Percentiles rank a stretch among this genome's conserved stretches.
Conservation (phyloP, 177 flowering plant species). For the Vitis hybrid region DNA sequence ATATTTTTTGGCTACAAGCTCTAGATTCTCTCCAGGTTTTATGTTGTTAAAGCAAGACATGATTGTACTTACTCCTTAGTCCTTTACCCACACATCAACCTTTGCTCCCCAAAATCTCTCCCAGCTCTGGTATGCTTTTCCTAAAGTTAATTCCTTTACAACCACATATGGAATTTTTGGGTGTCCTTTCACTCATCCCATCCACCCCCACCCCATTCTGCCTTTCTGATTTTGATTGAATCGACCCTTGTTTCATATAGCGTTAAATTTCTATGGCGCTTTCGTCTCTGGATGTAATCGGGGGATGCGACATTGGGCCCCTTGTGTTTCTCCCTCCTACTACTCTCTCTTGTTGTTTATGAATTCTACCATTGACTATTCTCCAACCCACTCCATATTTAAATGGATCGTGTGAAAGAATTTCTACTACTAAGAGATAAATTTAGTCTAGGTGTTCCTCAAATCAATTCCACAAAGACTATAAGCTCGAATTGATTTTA, state of each 20-base stretch:
- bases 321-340: too few species aligned
- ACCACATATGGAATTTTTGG: too few species aligned
- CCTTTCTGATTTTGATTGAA: too few species aligned
- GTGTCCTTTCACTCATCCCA: too few species aligned
- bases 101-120: not conserved
- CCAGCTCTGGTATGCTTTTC: not conserved
- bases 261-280: too few species aligned
- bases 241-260: too few species aligned
- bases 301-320: too few species aligned
- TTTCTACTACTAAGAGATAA: not conserved
- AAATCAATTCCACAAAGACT: not conserved
- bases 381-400: not conserved
- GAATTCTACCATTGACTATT: not conserved
- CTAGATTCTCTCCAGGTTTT: conserved; percentile 44
- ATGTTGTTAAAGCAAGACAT: conserved; percentile 32
- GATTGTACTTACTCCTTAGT: conserved; percentile 15
- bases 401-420: not conserved
- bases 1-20: not conserved
- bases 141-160: not conserved
- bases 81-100: conserved; percentile 1
- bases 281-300: too few species aligned
- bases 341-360: not conserved
- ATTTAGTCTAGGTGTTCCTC: not conserved
- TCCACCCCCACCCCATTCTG: too few species aligned
- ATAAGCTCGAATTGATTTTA: not conserved